These are phyloP conservation scores for Syzygium syzygioides DNA, from an alignment of 441 rosid species.

Conservation along the genomic window DNA sequence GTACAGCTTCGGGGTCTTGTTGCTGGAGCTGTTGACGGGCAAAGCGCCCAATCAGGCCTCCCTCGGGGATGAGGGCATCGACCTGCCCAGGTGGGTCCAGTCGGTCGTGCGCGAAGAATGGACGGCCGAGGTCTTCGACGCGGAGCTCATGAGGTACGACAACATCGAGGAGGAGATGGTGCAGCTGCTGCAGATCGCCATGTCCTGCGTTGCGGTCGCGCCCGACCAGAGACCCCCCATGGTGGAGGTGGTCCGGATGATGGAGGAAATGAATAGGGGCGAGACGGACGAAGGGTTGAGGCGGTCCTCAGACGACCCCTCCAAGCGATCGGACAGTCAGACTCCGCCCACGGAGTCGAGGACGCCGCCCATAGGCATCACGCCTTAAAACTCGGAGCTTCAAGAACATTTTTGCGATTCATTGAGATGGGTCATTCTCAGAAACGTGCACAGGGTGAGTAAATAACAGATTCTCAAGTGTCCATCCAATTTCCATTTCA, in stretches of 20 bases:
- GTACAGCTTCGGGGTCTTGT: constrained; percentile 84
- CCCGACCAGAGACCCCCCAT: constrained; percentile 89
- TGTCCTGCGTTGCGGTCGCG: constrained; percentile 73
- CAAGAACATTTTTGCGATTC: constrained; percentile 22
- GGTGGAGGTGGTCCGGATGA: constrained; percentile 84
- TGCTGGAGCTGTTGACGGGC: constrained; percentile 78
- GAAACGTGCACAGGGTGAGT: not conserved
- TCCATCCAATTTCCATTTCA: not conserved
- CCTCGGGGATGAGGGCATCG: constrained; percentile 87
- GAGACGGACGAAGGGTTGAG: constrained; percentile 83
- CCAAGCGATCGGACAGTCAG: constrained; percentile 80
- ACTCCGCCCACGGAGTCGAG: constrained; percentile 71
- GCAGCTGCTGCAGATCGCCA: constrained; percentile 86
- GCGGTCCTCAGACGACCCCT: constrained; percentile 91
- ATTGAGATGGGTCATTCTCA: not conserved
- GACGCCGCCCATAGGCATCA: constrained; percentile 51
- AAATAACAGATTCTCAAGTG: not conserved
- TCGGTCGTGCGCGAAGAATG: constrained; percentile 94
- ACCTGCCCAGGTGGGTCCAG: constrained; percentile 92
- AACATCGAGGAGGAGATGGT: constrained; percentile 98
- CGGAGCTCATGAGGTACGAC: constrained; percentile 77
- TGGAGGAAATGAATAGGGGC: constrained; percentile 70
- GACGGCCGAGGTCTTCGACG: constrained; percentile 97
- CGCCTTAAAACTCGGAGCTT: constrained; percentile 28
- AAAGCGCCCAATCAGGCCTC: constrained; percentile 92